Evolutionary conservation across 768 basidiomycete species (phyloP).

Genomic region (Phlebiopsis flavidoalba): DNA sequence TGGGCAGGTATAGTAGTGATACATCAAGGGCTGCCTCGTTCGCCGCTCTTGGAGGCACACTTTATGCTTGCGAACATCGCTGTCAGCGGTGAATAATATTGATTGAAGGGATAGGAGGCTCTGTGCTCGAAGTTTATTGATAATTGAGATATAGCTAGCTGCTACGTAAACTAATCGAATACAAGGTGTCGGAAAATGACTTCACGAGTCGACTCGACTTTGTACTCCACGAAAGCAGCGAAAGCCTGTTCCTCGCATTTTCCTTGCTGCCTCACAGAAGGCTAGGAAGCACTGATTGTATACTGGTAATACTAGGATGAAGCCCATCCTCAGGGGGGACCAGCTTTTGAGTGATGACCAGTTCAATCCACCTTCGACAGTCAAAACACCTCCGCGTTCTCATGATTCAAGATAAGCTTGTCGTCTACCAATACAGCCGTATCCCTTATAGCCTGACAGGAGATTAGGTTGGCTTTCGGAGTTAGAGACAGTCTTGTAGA

Average conservation of each 20-base stretch:
- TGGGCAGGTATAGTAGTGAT: no score
- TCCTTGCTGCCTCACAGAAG: background rate
- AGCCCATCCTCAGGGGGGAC: background rate
- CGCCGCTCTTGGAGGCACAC: no score
- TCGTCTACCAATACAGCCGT: background rate
- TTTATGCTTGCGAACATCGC: no score
- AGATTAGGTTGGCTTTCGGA: no score
- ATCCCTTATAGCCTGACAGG: background rate
- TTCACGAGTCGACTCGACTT: no score
- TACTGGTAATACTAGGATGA: background rate
- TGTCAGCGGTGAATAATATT: no score
- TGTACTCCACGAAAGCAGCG: background rate
- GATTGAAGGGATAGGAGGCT: no score
- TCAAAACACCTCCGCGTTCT: background rate
- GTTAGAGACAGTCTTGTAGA: background rate
- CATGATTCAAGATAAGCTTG: background rate
- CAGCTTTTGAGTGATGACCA: background rate
- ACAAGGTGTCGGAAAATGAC: no score
- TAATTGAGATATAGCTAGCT: no score
- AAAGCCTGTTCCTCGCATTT: background rate
- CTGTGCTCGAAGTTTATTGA: no score
- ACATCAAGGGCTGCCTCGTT: no score
- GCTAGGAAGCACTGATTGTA: background rate
- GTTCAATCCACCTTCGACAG: background rate
- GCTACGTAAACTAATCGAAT: no score